Base-by-base conservation (phyloP, 1,284 basidiomycete species). In the Flammula alnicola region DNA sequence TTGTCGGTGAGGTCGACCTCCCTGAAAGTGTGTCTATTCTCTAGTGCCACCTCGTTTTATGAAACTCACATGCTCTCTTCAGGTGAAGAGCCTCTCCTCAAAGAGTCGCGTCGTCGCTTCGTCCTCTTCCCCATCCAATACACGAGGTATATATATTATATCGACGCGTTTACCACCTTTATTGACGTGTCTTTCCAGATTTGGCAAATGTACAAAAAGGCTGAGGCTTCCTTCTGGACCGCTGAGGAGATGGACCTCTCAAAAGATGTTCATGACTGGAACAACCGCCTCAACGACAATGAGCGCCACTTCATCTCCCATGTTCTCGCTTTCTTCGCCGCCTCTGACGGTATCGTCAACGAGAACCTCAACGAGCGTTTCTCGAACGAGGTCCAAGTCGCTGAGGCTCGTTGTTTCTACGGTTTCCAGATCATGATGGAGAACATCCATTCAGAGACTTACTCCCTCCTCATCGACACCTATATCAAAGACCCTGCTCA, bases 341-440 rank as follows among this genome's bases (percentile, higher is more conserved):
- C 95, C 0, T 98, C 95, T 0, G 95, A 98, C 61, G 95, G 96
- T 47, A 98, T 99, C 54, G 95, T 99, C 67, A 98, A 98, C 73
- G 95, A 98, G 69, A 98, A 98, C 72, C 80, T 98, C 0, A 80
- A 98, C 49, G 94, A 98, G 73, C 87, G 95, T 30, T 98, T 97
- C 76, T 95, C 92, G 26, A 86, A 88, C 52, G 95, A 98, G 69
- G 95, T 98, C 0, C 95, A 98, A 69, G 86, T 80, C 7, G 93
- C 95, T 22, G 95, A 98, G 73, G 96, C 95, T 9, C 91, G 95
- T 30, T 97, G 92, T 70, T 99, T 99, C 77, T 98, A 98, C 68
- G 96, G 96, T 14, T 98, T 98, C 80, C 96, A 98, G 68, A 96
- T 98, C 68, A 98, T 98, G 95, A 98, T 98, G 91, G 96, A 98